Evolutionary conservation across 2,329 filamentous ascomycete species (phyloP).

Genomic region (Aspergillus brasiliensis): DNA sequence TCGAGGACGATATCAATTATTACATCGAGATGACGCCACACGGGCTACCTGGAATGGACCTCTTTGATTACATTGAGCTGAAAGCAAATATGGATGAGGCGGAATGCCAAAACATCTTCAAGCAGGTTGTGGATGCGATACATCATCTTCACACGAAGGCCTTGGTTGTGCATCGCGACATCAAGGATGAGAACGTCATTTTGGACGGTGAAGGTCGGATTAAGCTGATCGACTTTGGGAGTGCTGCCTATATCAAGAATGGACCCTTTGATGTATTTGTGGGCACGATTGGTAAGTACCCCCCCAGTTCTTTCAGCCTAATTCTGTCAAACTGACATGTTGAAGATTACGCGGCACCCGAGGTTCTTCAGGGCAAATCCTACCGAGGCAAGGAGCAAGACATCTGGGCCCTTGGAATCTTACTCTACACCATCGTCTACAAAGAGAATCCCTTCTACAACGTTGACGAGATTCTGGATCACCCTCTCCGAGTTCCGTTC

Average conservation of each 20-base stretch:
- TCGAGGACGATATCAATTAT: conserved; percentile 73
- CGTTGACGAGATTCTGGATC: conserved; percentile 98
- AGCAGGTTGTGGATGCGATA: conserved; percentile 85
- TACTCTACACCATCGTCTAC: conserved; percentile 98
- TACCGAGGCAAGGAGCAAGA: conserved; percentile 97
- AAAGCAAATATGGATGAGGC: conserved; percentile 94
- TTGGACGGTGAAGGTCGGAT: conserved; percentile 93
- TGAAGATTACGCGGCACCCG: conserved; percentile 94
- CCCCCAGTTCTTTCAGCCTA: conserved; percentile 8
- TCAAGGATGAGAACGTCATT: conserved; percentile 98
- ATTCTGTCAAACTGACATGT: neutral
- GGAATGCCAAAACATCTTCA: conserved; percentile 92
- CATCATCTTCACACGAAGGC: conserved; percentile 91
- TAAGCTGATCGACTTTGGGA: conserved; percentile 97
- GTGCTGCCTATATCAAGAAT: conserved; percentile 96
- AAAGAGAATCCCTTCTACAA: conserved; percentile 99
- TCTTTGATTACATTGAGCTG: conserved; percentile 98
- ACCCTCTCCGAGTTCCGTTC: conserved; percentile 85
- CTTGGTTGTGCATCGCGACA: conserved; percentile 91
- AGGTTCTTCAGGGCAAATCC: conserved; percentile 87
- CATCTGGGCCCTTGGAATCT: conserved; percentile 94
- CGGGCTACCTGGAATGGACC: conserved; percentile 93
- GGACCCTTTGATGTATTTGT: conserved; percentile 99
- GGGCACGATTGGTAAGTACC: conserved; percentile 82
- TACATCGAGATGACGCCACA: conserved; percentile 98